Evolutionary conservation across 805 yeast genomes (phyloP), one percentile per base, ranked within the genome.

Genomic region (Barnettozyma botsteinii): DNA sequence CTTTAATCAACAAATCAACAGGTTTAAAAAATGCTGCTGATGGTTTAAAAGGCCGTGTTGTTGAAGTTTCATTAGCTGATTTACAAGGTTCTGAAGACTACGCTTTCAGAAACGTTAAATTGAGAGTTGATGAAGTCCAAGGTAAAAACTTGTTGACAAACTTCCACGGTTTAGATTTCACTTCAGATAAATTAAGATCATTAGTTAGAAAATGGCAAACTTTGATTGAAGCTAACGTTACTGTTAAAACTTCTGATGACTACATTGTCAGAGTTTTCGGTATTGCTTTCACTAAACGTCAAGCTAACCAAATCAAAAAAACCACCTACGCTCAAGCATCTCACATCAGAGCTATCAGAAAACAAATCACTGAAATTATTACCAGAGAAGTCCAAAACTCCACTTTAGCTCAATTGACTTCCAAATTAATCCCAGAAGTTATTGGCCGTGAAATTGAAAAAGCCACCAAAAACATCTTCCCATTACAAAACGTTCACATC

Each of bases 141-240:
- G 98, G 97, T 76, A 86, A 87, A 78, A 88, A 89, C 83, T 79
- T 89, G 66, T 79, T 89, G 70, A 89, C 98, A 79, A 91, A 91
- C 93, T 91, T 89, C 93, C 97, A 89, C 80, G 98, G 98, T 66
- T 73, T 91, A 73, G 95, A 88, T 77, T 89, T 91, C 83, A 89
- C 98, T 65, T 77, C 95, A 56, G 97, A 89, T 78, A 91, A 91
- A 79, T 77, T 91, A 68, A 86, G 95, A 77, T 89, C 97, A 44
- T 79, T 91, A 70, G 97, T 89, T 53, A 87, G 97, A 82, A 89
- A 91, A 75, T 91, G 97, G 97, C 98, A 89, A 79, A 81, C 96
- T 55, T 78, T 91, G 72, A 94, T 89, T 60, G 98, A 89, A 79
- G 94, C 95, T 65, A 86, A 87, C 69, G 97, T 89, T 61, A 88